These are phyloP conservation scores for Tuctoria greenei DNA, from an alignment of 176 grass and related monocot genomes.

Conservation along the genomic window DNA sequence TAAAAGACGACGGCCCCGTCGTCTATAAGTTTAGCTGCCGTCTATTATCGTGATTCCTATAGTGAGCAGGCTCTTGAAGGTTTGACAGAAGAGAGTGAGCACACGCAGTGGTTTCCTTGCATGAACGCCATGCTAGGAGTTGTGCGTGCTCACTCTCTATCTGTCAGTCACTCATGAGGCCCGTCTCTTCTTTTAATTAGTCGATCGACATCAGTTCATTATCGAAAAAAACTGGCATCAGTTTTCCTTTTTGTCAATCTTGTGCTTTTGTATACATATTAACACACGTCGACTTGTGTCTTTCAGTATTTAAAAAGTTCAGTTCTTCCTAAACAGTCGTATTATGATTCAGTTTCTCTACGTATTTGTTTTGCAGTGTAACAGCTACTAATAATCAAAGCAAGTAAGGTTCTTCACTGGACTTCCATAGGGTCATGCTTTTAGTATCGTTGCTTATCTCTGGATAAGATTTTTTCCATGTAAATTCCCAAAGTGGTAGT, in stretches of 20 bases:
- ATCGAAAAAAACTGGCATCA: too few species aligned
- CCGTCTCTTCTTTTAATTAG: conserved; percentile 17
- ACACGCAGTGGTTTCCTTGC: conserved; percentile 51
- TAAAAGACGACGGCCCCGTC: too few species aligned
- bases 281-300: background rate
- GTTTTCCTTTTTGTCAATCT: conserved; percentile 10
- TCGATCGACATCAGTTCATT: background rate
- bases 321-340: background rate
- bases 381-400: background rate
- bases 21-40: too few species aligned
- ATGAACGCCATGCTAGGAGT: conserved; percentile 47
- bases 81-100: conserved; percentile 66
- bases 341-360: background rate
- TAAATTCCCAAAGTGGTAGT: background rate
- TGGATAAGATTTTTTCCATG: background rate
- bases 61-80: conserved; percentile 43
- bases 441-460: background rate
- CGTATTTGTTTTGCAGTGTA: background rate
- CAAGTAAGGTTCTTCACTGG: background rate
- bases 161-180: conserved; percentile 50
- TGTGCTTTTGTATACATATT: background rate
- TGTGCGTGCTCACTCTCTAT: conserved; percentile 61
- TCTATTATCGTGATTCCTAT: too few species aligned
- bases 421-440: background rate
- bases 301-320: background rate